Evolutionary conservation across 2,329 filamentous ascomycete species (phyloP).

Genomic region (Exophiala phaeomuriformis): DNA sequence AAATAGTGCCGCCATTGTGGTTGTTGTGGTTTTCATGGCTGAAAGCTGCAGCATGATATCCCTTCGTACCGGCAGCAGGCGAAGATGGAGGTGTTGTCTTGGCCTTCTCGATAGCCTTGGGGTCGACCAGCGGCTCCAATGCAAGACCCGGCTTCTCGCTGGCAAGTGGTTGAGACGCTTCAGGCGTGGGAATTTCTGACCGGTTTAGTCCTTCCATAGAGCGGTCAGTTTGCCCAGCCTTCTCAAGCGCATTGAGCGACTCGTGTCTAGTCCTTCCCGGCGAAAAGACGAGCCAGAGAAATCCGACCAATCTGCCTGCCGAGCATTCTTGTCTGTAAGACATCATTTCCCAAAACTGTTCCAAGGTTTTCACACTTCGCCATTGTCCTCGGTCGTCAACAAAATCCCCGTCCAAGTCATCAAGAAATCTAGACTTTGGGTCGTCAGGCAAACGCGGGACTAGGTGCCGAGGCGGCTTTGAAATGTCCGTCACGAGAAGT

Average conservation of each 20-base stretch:
- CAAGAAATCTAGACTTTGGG: slow-evolving; percentile 81
- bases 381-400: slow-evolving; percentile 60
- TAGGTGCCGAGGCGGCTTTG: slow-evolving; percentile 67
- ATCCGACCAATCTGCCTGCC: slow-evolving; percentile 82
- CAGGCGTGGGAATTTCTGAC: slow-evolving; percentile 3
- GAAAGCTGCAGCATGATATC: background rate
- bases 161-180: slow-evolving; percentile 2
- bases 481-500: slow-evolving; percentile 53
- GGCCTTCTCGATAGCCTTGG: background rate
- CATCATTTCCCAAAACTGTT: slow-evolving; percentile 99
- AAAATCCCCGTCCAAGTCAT: slow-evolving; percentile 81
- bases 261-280: slow-evolving; percentile 36
- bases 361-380: slow-evolving; percentile 73
- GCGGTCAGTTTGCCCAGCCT: background rate
- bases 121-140: background rate
- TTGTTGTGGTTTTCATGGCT: background rate
- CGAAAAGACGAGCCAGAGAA: slow-evolving; percentile 85
- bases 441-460: slow-evolving; percentile 92
- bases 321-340: slow-evolving; percentile 93
- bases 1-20: background rate
- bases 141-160: background rate
- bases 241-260: slow-evolving; percentile 2
- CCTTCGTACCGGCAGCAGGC: background rate
- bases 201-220: background rate
- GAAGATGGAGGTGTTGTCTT: slow-evolving; percentile 14